Percentiles rank a stretch among this genome's conserved stretches.
These are phyloP conservation scores for Penstemon newberryi DNA, from an alignment of 257 asterid genomes.

Conservation along the genomic window DNA sequence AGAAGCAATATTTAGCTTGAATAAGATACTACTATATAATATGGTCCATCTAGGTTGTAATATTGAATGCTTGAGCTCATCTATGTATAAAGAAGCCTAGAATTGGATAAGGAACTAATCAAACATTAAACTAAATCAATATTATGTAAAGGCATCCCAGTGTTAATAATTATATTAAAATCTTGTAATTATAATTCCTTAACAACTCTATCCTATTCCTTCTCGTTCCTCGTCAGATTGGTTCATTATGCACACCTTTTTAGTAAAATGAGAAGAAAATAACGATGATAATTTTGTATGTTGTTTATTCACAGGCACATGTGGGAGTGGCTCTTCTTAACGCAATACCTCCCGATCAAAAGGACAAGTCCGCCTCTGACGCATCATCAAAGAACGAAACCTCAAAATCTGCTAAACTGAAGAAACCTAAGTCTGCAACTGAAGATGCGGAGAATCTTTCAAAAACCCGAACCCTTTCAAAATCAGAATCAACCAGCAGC, in stretches of 20 bases:
- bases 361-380: slow-evolving; percentile 55
- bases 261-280: neutral
- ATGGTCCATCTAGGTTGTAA: neutral
- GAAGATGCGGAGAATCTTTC: slow-evolving; percentile 52
- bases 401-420: slow-evolving; percentile 54
- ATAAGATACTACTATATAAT: neutral
- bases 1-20: neutral
- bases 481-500: slow-evolving; percentile 51
- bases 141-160: too few species aligned
- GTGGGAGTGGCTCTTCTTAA: slow-evolving; percentile 94
- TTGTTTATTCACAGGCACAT: slow-evolving; percentile 63
- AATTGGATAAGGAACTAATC: neutral
- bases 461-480: slow-evolving; percentile 47
- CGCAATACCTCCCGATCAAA: slow-evolving; percentile 69
- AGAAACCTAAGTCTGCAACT: slow-evolving; percentile 52
- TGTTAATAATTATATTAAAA: neutral
- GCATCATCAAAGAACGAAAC: slow-evolving; percentile 59
- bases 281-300: neutral
- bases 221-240: neutral
- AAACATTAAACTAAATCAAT: neutral
- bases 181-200: neutral
- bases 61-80: neutral
- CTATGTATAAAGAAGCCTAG: neutral
- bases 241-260: slow-evolving; percentile 3
- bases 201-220: neutral